These are phyloP conservation scores for Pseudogymnoascus sp. DNA, from an alignment of 2,329 filamentous ascomycete genomes.

Conservation along the genomic window DNA sequence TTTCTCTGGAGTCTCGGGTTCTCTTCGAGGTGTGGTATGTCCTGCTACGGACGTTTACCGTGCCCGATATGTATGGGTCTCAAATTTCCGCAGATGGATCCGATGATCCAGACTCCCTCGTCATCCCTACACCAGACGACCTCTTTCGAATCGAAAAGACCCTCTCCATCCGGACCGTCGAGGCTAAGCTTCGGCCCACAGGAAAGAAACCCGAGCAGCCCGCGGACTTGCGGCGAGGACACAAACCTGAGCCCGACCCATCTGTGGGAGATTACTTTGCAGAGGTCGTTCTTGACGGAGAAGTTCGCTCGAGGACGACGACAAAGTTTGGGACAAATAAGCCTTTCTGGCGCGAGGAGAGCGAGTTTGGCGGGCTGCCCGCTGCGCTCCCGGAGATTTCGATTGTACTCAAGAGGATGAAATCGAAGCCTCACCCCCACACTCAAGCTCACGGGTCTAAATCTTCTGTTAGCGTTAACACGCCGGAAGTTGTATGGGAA, in stretches of 20 bases:
- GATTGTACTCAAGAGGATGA: constrained; percentile 61
- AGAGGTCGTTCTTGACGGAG: constrained; percentile 72
- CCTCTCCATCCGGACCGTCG: constrained; percentile 50
- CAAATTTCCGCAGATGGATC: constrained; percentile 10
- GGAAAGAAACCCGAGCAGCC: neutral
- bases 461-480: constrained; percentile 25
- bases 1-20: constrained; percentile 77
- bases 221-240: constrained; percentile 21
- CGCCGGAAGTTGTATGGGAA: constrained; percentile 37
- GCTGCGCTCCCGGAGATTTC: constrained; percentile 61
- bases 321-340: constrained; percentile 64
- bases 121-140: constrained; percentile 32
- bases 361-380: constrained; percentile 68
- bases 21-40: constrained; percentile 99
- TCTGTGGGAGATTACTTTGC: constrained; percentile 65
- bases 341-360: constrained; percentile 78
- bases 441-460: constrained; percentile 23
- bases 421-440: constrained; percentile 28
- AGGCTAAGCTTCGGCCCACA: constrained; percentile 46
- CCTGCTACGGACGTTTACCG: constrained; percentile 79
- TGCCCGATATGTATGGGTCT: constrained; percentile 74
- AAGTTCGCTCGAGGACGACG: constrained; percentile 68
- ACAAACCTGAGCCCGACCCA: constrained; percentile 36
- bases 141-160: constrained; percentile 57
- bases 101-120: constrained; percentile 7